Evolutionary conservation across 2,329 filamentous ascomycete species (phyloP).

Genomic region (Ambrosiella xylebori): DNA sequence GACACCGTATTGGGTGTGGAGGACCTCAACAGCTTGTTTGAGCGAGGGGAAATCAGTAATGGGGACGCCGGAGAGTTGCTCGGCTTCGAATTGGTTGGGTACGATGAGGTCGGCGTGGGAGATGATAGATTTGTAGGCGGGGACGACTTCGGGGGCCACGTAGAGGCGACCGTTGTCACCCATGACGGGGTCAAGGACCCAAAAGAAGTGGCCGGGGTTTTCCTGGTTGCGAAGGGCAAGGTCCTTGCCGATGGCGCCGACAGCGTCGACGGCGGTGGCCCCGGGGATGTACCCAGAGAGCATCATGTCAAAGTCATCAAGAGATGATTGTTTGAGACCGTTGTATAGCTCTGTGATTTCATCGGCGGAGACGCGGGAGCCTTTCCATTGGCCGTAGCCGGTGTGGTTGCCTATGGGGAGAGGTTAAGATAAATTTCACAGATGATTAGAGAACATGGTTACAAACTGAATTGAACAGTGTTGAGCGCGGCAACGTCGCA

Average conservation of each 20-base stretch:
- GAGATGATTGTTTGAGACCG: conserved; percentile 64
- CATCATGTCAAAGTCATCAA: conserved; percentile 86
- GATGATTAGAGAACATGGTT: background rate
- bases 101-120: conserved; percentile 76
- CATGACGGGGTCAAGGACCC: conserved; percentile 97
- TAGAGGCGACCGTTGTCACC: conserved; percentile 87
- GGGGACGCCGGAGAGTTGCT: conserved; percentile 74
- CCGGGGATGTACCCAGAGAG: conserved; percentile 89
- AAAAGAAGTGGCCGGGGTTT: conserved; percentile 70
- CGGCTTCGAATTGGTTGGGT: conserved; percentile 93
- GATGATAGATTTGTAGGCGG: conserved; percentile 69
- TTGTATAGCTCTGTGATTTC: conserved; percentile 75
- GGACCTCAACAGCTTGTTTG: conserved; percentile 52
- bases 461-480: conserved; percentile 90
- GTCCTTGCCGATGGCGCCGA: conserved; percentile 70
- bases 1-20: conserved; percentile 60
- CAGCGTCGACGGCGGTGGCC: conserved; percentile 64
- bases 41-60: conserved; percentile 62
- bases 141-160: conserved; percentile 78
- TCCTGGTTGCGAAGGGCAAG: conserved; percentile 47
- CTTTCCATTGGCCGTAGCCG: conserved; percentile 76
- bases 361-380: conserved; percentile 60
- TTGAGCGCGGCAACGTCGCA: conserved; percentile 90
- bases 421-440: background rate
- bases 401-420: conserved; percentile 66